phyloP scores from a whole-genome alignment of 257 asterid genomes.

The Fraxinus cuspidata region DNA sequence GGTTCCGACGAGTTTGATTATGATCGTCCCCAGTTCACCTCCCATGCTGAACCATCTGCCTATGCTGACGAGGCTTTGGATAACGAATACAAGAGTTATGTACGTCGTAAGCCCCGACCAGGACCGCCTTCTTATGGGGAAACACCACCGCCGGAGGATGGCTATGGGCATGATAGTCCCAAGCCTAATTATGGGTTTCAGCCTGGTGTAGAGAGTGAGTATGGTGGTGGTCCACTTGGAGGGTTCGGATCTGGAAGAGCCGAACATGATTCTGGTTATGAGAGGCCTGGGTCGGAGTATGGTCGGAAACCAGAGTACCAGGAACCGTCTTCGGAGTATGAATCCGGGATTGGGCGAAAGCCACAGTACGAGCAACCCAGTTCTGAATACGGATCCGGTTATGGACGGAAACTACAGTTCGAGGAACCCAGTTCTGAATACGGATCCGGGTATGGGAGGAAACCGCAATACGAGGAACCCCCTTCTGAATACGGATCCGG shows the following conservation, averaged over 20 bases:
- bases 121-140: conserved; percentile 35
- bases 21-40: conserved; percentile 78
- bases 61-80: conserved; percentile 68
- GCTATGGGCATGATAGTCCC: neutral
- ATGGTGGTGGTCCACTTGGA: conserved; percentile 37
- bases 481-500: conserved; percentile 31
- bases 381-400: conserved; percentile 37
- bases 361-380: conserved; percentile 29
- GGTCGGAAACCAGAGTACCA: conserved; percentile 35
- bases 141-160: neutral
- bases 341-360: conserved; percentile 30
- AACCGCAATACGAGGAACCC: conserved; percentile 23
- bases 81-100: conserved; percentile 77
- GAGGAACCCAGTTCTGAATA: conserved; percentile 32
- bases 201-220: conserved; percentile 33
- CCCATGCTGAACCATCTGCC: conserved; percentile 84
- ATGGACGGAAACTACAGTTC: conserved; percentile 32
- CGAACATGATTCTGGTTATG: conserved; percentile 25
- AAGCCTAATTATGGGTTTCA: neutral
- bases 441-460: conserved; percentile 39
- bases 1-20: conserved; percentile 64
- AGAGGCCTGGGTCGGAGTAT: conserved; percentile 37
- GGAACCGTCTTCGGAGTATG: conserved; percentile 31
- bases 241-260: conserved; percentile 18
- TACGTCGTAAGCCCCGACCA: conserved; percentile 70